Evolutionary conservation across 2,329 filamentous ascomycete genomes (phyloP).

Genomic region (Pseudogymnoascus sp.): DNA sequence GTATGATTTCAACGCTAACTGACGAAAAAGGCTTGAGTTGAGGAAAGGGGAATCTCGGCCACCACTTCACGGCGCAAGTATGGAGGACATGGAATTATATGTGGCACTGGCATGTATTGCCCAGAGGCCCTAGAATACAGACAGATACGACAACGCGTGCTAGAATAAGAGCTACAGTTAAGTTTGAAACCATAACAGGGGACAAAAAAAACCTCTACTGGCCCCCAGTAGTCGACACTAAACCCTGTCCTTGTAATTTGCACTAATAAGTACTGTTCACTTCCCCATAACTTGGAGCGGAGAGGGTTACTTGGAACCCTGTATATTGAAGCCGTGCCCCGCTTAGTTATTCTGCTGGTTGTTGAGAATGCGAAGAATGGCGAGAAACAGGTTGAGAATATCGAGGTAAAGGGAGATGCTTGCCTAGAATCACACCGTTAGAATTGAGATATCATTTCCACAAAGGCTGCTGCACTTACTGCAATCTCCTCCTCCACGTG

Average conservation of each 20-base stretch:
- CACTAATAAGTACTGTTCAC: background rate
- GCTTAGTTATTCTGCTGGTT: conserved; percentile 83
- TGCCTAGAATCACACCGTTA: conserved; percentile 34
- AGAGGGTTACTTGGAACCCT: background rate
- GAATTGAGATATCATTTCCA: background rate
- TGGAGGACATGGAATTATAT: background rate
- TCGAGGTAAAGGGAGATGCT: conserved; percentile 93
- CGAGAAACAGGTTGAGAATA: conserved; percentile 93
- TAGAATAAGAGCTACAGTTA: background rate
- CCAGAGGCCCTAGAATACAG: background rate
- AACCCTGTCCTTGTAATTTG: background rate
- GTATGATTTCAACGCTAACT: background rate
- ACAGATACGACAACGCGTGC: background rate
- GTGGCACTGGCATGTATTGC: background rate
- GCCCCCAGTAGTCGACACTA: background rate
- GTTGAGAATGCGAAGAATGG: conserved; percentile 92
- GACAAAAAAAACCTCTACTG: background rate
- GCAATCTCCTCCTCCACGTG: conserved; percentile 98
- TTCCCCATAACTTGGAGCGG: background rate
- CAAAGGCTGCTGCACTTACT: background rate
- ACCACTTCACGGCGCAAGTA: background rate
- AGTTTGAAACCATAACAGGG: background rate
- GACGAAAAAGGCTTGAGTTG: background rate
- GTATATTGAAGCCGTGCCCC: background rate
- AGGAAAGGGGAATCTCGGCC: background rate